phyloP scores from a whole-genome alignment of 768 basidiomycete species.

The Suillus subaureus region DNA sequence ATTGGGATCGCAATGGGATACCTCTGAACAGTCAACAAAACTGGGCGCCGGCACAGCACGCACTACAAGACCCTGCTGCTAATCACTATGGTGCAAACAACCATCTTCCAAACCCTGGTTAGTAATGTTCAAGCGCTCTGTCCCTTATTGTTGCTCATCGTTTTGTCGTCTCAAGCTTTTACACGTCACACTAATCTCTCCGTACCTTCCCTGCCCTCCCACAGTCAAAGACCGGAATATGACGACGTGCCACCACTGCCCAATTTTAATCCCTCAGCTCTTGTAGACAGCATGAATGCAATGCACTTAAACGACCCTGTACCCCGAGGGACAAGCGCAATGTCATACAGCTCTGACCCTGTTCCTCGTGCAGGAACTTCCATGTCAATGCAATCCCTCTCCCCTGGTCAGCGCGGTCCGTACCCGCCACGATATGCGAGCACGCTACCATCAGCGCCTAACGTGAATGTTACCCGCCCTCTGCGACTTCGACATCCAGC shows the following conservation, averaged over 20 bases:
- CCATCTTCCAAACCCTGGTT: slow-evolving; percentile 19
- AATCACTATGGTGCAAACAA: slow-evolving; percentile 19
- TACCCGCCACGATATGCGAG: slow-evolving; percentile 43
- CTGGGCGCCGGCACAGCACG: slow-evolving; percentile 8
- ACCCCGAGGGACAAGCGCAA: slow-evolving; percentile 32
- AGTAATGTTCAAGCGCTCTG: slow-evolving; percentile 13
- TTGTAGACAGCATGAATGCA: slow-evolving; percentile 53
- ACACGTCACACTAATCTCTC: slow-evolving; percentile 52
- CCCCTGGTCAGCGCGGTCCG: slow-evolving; percentile 30
- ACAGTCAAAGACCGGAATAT: slow-evolving; percentile 34
- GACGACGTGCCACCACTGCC: slow-evolving; percentile 34
- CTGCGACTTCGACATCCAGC: slow-evolving; percentile 22
- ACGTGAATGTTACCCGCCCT: slow-evolving; percentile 22
- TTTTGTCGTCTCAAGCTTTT: slow-evolving; percentile 21
- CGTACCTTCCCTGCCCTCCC: slow-evolving; percentile 46
- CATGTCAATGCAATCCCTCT: slow-evolving; percentile 48
- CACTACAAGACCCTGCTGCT: slow-evolving; percentile 11
- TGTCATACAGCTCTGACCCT: slow-evolving; percentile 42
- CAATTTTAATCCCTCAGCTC: slow-evolving; percentile 47
- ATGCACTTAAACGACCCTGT: slow-evolving; percentile 52
- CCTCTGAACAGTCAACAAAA: slow-evolving; percentile 14
- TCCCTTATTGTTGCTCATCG: slow-evolving; percentile 9
- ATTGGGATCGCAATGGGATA: not conserved
- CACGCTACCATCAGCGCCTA: slow-evolving; percentile 39
- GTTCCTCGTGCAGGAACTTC: slow-evolving; percentile 59